These are phyloP conservation scores for Glomus cerebriforme DNA, from an alignment of 192 early-diverging fungal species.

Conservation along the genomic window DNA sequence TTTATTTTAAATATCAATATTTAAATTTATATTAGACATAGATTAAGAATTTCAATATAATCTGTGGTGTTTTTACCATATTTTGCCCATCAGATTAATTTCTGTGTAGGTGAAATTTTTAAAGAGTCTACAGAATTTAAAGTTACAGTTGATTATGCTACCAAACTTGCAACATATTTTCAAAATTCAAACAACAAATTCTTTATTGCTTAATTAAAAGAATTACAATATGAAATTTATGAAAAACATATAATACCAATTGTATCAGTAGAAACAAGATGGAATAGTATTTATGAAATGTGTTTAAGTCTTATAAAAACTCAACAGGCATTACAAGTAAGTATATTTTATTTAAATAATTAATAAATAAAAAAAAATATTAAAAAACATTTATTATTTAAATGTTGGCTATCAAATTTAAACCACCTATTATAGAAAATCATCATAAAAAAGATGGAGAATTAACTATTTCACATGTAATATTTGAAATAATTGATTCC, in stretches of 20 bases:
- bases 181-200: constrained; percentile 12
- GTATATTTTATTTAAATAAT: background rate
- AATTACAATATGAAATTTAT: too few relatives aligned
- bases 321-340: background rate
- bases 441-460: background rate
- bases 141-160: background rate
- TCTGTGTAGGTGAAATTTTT: too few relatives aligned
- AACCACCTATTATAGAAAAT: background rate
- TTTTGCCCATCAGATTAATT: too few relatives aligned
- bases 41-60: background rate
- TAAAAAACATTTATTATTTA: background rate
- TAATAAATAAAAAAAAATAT: background rate
- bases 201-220: background rate
- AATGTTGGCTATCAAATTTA: background rate
- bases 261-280: too few relatives aligned
- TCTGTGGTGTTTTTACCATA: too few relatives aligned
- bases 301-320: background rate
- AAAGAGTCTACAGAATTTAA: constrained; percentile 9
- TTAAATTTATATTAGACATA: background rate
- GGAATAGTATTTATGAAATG: too few relatives aligned
- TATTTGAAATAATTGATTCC: background rate
- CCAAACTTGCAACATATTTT: constrained; percentile 4
- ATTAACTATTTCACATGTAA: background rate
- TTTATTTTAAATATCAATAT: background rate
- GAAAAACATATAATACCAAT: too few relatives aligned